Conservation (phyloP, 306 rosid species). For the Hippophae rhamnoides region DNA sequence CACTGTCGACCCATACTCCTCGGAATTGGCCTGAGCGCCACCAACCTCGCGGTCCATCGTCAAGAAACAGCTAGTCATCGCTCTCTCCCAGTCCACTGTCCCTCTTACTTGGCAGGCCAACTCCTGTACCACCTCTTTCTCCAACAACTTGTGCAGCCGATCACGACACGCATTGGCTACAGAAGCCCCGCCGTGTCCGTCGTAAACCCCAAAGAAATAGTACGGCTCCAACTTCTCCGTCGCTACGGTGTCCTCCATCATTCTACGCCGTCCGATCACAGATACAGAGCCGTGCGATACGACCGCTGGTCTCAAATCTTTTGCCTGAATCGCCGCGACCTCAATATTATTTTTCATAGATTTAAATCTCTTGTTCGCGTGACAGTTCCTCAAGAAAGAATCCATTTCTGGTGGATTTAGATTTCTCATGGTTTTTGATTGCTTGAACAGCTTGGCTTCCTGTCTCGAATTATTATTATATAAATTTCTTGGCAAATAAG, state of each 20-base stretch:
- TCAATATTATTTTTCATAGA: background rate
- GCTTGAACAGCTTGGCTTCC: background rate
- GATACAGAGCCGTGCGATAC: constrained; percentile 40
- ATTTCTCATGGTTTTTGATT: constrained; percentile 9
- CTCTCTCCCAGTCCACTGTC: constrained; percentile 35
- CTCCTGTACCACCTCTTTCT: constrained; percentile 22
- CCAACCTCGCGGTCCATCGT: constrained; percentile 55
- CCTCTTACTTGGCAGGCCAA: background rate
- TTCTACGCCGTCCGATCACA: constrained; percentile 48
- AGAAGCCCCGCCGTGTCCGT: constrained; percentile 46
- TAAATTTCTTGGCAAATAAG: too few relatives aligned
- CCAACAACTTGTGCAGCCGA: constrained; percentile 45
- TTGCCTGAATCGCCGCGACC: background rate
- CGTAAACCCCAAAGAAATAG: constrained; percentile 50
- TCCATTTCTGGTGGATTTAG: constrained; percentile 14
- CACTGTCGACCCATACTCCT: background rate
- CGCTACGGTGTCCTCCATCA: constrained; percentile 53
- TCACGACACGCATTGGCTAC: constrained; percentile 58
- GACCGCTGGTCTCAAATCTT: background rate
- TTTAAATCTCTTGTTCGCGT: constrained; percentile 18
- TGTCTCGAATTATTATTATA: background rate
- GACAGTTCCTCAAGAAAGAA: background rate
- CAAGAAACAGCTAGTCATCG: constrained; percentile 34
- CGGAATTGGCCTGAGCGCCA: background rate
- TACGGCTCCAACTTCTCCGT: constrained; percentile 11